Conservation (phyloP, 2,329 filamentous ascomycete species). For the Ascomycota sp. region DNA sequence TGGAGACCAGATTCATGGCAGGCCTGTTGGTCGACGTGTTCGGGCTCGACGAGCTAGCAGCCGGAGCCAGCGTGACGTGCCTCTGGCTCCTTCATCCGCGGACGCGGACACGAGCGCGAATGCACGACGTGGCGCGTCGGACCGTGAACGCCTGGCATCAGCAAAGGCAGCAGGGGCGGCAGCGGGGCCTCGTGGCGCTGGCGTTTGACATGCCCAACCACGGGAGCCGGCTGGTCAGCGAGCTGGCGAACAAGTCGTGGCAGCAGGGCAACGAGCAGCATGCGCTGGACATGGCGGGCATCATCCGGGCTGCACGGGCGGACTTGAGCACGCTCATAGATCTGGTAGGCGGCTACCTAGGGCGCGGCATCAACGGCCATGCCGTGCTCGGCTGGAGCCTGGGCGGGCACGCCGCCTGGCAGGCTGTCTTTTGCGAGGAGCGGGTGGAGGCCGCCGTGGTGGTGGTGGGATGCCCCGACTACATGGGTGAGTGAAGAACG, state of each 20-base stretch:
- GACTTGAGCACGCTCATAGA: conserved; percentile 60
- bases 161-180: conserved; percentile 5
- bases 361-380: conserved; percentile 33
- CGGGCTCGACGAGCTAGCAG: conserved; percentile 51
- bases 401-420: conserved; percentile 76
- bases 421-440: conserved; percentile 54
- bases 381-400: conserved; percentile 64
- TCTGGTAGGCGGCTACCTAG: conserved; percentile 50
- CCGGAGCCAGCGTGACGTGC: conserved; percentile 33
- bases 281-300: conserved; percentile 77
- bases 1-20: conserved; percentile 45
- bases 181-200: conserved; percentile 51
- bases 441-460: conserved; percentile 57
- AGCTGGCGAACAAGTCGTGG: conserved; percentile 56
- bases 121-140: conserved; percentile 51
- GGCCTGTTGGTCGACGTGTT: conserved; percentile 63
- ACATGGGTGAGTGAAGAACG: conserved; percentile 27
- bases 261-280: conserved; percentile 54
- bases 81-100: conserved; percentile 86
- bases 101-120: conserved; percentile 43
- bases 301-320: conserved; percentile 47
- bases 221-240: conserved; percentile 46
- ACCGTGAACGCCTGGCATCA: conserved; percentile 46
- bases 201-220: conserved; percentile 90
- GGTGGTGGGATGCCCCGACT: conserved; percentile 80